Conservation (phyloP, 2,329 filamentous ascomycete genomes). For the Aspergillus pseudoviridinutans region DNA sequence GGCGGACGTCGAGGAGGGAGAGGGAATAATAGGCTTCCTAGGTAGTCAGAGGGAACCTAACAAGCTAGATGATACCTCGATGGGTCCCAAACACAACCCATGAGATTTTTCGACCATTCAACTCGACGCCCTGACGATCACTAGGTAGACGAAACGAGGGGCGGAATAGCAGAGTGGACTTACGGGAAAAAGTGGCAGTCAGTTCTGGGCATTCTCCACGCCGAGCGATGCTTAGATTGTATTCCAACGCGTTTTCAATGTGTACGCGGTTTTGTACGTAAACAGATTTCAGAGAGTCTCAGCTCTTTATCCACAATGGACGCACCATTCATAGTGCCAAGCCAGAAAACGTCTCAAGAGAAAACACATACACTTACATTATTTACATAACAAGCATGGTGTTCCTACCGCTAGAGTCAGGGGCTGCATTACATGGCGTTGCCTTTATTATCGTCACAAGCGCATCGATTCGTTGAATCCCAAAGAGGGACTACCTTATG, state of each 20-base stretch:
- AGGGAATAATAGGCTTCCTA: not conserved
- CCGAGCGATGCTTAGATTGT: not conserved
- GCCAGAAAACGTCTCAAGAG: not conserved
- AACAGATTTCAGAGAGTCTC: not conserved
- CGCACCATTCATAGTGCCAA: not conserved
- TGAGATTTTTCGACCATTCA: conserved; percentile 5
- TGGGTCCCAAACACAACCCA: not conserved
- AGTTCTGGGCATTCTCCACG: conserved; percentile 14
- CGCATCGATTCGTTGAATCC: not conserved
- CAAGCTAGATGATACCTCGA: not conserved
- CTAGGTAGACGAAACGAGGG: conserved; percentile 13
- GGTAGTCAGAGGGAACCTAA: not conserved
- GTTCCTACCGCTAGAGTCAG: not conserved
- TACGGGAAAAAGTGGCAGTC: conserved; percentile 7
- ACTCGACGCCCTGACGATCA: conserved; percentile 17
- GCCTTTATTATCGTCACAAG: not conserved
- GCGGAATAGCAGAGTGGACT: conserved; percentile 1
- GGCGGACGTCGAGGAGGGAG: not conserved
- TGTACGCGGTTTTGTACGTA: not conserved
- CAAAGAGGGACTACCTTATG: not conserved
- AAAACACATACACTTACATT: not conserved
- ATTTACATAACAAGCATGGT: not conserved
- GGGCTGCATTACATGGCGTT: not conserved
- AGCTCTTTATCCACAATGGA: not conserved
- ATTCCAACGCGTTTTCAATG: not conserved